Conservation (phyloP, 1,284 basidiomycete genomes). For the Fistulinella staudtii region DNA sequence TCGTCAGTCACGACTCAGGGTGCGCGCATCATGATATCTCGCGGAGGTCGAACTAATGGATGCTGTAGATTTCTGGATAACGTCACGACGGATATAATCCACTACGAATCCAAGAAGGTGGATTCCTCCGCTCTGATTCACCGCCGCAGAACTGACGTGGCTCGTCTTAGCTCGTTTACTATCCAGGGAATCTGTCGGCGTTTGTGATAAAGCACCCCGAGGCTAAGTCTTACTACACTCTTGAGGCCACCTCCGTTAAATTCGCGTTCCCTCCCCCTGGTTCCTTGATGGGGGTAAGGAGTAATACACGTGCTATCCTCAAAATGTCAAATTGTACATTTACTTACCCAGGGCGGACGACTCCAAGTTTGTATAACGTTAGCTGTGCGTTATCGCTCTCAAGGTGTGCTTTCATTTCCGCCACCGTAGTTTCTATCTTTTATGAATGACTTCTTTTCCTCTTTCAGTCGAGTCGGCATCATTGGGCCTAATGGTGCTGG, state of each 20-base stretch:
- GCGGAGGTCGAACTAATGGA: conserved; percentile 12
- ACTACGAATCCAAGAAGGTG: conserved; percentile 95
- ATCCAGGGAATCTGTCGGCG: conserved; percentile 88
- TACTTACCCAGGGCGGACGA: conserved; percentile 86
- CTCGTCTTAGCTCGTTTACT: conserved; percentile 76
- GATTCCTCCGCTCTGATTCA: conserved; percentile 11
- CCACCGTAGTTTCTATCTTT: conserved; percentile 17
- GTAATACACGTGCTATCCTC: conserved; percentile 94
- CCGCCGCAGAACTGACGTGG: conserved; percentile 19
- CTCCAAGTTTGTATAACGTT: conserved; percentile 84
- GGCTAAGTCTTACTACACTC: conserved; percentile 96
- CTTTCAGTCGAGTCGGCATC: conserved; percentile 76
- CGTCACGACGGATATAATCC: conserved; percentile 96
- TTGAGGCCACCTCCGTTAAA: conserved; percentile 92
- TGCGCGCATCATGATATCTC: conserved; percentile 37
- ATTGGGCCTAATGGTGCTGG: conserved; percentile 92
- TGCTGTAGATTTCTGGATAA: conserved; percentile 84
- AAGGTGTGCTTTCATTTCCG: conserved; percentile 48
- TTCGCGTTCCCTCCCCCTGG: conserved; percentile 97
- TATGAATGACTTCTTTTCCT: conserved; percentile 19
- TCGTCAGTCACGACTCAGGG: conserved; percentile 98
- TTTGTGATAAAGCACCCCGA: conserved; percentile 93
- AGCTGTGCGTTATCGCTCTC: conserved; percentile 92
- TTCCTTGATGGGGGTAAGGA: conserved; percentile 95
- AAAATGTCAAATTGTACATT: conserved; percentile 93